These are phyloP conservation scores for Tricladium varicosporioides DNA, from an alignment of 2,329 filamentous ascomycete genomes.

Conservation along the genomic window DNA sequence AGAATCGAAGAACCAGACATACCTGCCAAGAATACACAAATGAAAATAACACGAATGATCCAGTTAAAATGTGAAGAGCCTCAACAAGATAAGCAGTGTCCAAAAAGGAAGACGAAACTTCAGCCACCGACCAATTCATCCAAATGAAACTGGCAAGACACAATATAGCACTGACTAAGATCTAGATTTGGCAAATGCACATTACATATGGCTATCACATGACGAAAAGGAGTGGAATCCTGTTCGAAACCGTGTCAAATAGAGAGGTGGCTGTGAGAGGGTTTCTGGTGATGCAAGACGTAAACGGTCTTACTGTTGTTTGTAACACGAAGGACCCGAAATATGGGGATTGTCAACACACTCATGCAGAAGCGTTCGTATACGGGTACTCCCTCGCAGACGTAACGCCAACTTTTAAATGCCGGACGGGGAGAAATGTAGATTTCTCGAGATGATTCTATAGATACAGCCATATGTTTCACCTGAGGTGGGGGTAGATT, in stretches of 20 bases:
- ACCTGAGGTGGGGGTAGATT: neutral
- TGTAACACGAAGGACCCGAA: neutral
- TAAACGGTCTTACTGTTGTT: neutral
- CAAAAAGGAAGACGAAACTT: neutral
- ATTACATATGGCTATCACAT: neutral
- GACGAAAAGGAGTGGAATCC: neutral
- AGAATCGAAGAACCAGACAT: no score
- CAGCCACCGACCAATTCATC: neutral
- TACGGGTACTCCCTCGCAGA: neutral
- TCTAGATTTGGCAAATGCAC: neutral
- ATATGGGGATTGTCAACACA: neutral
- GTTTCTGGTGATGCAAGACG: neutral
- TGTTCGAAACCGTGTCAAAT: neutral
- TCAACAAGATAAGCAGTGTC: neutral
- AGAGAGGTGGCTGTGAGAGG: neutral
- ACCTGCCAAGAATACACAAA: no score
- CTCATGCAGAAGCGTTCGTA: neutral
- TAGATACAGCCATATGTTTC: neutral
- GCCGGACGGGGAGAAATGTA: conserved; percentile 1
- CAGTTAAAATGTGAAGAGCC: neutral
- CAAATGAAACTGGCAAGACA: neutral
- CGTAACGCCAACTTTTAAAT: neutral
- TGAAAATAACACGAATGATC: neutral
- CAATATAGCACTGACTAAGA: neutral
- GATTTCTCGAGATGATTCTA: neutral